Evolutionary conservation across 2,329 filamentous ascomycete species (phyloP).

Genomic region (Trichothecium roseum): DNA sequence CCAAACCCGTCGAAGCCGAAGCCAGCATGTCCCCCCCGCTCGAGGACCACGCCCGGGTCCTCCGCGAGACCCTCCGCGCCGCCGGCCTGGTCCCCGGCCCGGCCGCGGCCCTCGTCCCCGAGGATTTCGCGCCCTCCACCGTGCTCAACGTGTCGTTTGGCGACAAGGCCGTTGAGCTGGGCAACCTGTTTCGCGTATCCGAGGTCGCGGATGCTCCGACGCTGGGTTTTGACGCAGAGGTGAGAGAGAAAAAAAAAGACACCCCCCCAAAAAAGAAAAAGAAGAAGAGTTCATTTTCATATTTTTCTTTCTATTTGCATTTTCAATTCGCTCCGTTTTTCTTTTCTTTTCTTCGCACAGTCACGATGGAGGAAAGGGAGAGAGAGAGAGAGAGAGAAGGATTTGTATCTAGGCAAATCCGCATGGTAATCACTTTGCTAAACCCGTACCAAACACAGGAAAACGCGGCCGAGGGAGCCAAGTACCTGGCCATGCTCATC

Average conservation of each 20-base stretch:
- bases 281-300: neutral
- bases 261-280: neutral
- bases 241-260: conserved; percentile 4
- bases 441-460: too few relatives aligned
- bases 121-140: conserved; percentile 29
- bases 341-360: too few relatives aligned
- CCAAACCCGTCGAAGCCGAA: too few relatives aligned
- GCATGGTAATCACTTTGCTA: too few relatives aligned
- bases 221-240: conserved; percentile 24
- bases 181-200: conserved; percentile 27
- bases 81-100: conserved; percentile 29
- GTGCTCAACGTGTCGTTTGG: conserved; percentile 25
- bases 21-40: too few relatives aligned
- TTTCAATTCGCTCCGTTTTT: too few relatives aligned
- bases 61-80: conserved; percentile 21
- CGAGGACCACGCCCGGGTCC: conserved; percentile 7
- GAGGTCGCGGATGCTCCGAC: conserved; percentile 26
- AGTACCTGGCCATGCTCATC: conserved; percentile 37
- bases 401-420: neutral
- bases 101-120: conserved; percentile 27
- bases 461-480: conserved; percentile 9
- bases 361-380: too few relatives aligned
- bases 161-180: conserved; percentile 21
- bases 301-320: neutral
- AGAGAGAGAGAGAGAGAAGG: too few relatives aligned